A percentile compares a stretch with the other conserved stretches of the same genome.
Conservation (phyloP, 2,329 filamentous ascomycete genomes). For the Aureobasidium vineae region DNA sequence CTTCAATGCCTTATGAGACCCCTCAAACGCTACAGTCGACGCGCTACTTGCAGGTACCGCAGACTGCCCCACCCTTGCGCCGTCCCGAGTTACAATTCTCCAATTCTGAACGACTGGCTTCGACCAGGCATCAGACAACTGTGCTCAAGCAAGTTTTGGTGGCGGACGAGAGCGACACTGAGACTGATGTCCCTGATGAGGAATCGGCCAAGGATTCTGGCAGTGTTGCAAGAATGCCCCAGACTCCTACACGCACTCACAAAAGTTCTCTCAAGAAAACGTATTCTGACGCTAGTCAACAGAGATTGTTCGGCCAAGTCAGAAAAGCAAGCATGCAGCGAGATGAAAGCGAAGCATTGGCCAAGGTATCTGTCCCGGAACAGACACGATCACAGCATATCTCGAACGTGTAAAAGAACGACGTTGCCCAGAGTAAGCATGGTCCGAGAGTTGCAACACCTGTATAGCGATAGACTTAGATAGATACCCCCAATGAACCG, state of each 20-base stretch:
- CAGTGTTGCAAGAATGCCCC: not conserved
- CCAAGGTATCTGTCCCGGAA: not conserved
- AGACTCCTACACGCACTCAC: slow-evolving; percentile 14
- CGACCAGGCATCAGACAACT: not conserved
- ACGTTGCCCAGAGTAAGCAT: not conserved
- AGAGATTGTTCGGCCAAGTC: slow-evolving; percentile 11
- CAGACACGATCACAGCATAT: not conserved
- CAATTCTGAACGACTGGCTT: not conserved
- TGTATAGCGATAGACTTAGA: slow-evolving; percentile 13
- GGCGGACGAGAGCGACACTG: slow-evolving; percentile 52
- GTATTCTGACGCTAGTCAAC: not conserved
- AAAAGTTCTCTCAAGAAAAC: not conserved
- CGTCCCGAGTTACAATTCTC: not conserved
- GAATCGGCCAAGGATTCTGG: slow-evolving; percentile 54
- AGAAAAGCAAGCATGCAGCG: slow-evolving; percentile 2
- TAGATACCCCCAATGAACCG: not conserved
- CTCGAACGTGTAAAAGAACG: not conserved
- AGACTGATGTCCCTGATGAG: slow-evolving; percentile 61
- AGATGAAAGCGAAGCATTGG: not conserved
- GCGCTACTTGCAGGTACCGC: slow-evolving; percentile 27
- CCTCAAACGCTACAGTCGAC: slow-evolving; percentile 41
- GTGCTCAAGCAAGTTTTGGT: slow-evolving; percentile 39
- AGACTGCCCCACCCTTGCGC: slow-evolving; percentile 27
- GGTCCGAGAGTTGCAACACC: not conserved
- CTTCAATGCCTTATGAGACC: slow-evolving; percentile 33